Evolutionary conservation across 2,329 filamentous ascomycete genomes (phyloP), one percentile per base, ranked within the genome.

Genomic region (Claviceps sp.): DNA sequence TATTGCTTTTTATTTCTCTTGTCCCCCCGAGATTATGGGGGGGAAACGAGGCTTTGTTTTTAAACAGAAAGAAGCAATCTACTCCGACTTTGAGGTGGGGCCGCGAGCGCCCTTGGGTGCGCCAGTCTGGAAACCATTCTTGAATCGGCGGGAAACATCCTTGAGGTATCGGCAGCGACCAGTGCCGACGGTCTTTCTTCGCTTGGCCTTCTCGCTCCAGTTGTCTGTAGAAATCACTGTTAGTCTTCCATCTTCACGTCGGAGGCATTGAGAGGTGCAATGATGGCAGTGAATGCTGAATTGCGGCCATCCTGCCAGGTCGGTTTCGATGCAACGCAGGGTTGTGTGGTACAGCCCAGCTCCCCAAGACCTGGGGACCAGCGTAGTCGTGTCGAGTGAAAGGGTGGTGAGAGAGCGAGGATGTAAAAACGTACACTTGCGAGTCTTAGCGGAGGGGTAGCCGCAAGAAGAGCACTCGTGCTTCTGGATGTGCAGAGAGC

Each of bases 191-290:
- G 91, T 96, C 90, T 96, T 97, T 86, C 93, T 94, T 75, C 93
- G 82, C 89, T 97, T 97, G 68, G 90, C 91, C 87, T 98, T 98
- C 84, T 97, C 91, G 74, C 87, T 83, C 93, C 93, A 98, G 87
- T 98, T 96, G 85, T 85, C 91, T 97, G 70, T 71, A 57, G 3
- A 11, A 11, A 10, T 34, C 47, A 24, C 16, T 17, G 38, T 26
- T 42, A 45, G 43, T 30, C 2, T 7, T 45, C 10, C 13, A 34
- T 46, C 16, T 34, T 34, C 13, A 6, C 14, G 41, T 13, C 47
- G 22, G 22, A 19, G 3, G 16, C 2, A 34, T 41, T 49, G 39
- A 1, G 38, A 34, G 10, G 30, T 34, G 30, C 30, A 34, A 34
- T 42, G 17, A 24, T 38, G 3, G 46, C 2, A 5, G 10, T 34